Evolutionary conservation across 345 rosid species (phyloP).

Genomic region (Abelmoschus esculentus): DNA sequence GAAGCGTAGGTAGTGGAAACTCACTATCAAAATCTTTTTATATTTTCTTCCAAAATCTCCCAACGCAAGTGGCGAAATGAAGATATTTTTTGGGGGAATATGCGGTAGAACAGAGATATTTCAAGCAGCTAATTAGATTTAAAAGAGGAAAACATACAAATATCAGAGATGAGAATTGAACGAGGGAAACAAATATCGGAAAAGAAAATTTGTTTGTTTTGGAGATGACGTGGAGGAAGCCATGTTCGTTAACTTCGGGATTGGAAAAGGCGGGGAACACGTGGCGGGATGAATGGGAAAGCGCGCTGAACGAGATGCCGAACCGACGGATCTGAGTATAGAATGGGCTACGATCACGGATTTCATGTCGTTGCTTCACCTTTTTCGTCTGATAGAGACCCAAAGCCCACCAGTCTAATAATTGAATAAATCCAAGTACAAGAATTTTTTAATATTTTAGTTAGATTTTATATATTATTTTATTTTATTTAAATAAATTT

Average conservation of each 20-base stretch:
- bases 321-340: slow-evolving; percentile 3
- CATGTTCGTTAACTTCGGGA: not conserved
- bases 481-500: too few species aligned
- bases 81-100: slow-evolving; percentile 6
- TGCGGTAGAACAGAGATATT: not conserved
- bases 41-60: not conserved
- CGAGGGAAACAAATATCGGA: not conserved
- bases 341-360: slow-evolving; percentile 4
- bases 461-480: too few species aligned
- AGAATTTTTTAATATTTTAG: too few species aligned
- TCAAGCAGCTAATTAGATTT: not conserved
- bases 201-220: not conserved
- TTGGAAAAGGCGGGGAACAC: not conserved
- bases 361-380: not conserved
- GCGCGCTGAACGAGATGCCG: not conserved
- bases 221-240: not conserved
- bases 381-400: not conserved
- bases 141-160: not conserved
- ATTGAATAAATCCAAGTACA: too few species aligned
- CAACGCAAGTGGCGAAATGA: not conserved
- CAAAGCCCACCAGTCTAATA: too few species aligned
- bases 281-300: not conserved
- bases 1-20: not conserved
- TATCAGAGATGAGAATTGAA: not conserved
- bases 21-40: not conserved